These are phyloP conservation scores for Pseudonectria buxi DNA, from an alignment of 2,329 filamentous ascomycete genomes.

Conservation along the genomic window DNA sequence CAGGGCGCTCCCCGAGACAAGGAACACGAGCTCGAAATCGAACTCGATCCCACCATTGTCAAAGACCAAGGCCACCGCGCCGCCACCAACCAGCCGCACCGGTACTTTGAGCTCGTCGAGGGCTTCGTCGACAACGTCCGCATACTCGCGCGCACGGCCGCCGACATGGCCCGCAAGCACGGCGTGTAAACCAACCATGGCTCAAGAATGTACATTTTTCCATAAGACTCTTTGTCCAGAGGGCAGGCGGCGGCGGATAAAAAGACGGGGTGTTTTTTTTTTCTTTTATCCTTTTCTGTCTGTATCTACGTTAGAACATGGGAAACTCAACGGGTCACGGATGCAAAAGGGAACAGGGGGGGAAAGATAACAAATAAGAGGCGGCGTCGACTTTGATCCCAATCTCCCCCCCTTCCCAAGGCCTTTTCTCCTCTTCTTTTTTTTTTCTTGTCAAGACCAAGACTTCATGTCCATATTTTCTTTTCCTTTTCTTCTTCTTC, in stretches of 20 bases:
- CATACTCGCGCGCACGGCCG: conserved; percentile 44
- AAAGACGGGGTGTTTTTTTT: conserved; percentile 1
- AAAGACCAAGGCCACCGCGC: conserved; percentile 58
- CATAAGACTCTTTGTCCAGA: too few relatives aligned
- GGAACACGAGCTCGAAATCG: conserved; percentile 76
- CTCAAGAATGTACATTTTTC: too few relatives aligned
- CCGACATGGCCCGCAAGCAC: conserved; percentile 19
- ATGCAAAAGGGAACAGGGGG: background rate
- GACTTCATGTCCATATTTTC: background rate
- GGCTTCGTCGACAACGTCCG: conserved; percentile 70
- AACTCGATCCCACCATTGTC: conserved; percentile 58
- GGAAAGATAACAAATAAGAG: too few relatives aligned
- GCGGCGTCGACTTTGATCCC: too few relatives aligned
- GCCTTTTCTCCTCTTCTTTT: conserved; percentile 1
- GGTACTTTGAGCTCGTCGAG: conserved; percentile 61
- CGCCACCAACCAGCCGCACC: conserved; percentile 44
- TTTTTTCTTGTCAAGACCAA: background rate
- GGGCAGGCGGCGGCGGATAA: too few relatives aligned
- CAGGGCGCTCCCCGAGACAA: conserved; percentile 46
- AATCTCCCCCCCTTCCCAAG: too few relatives aligned
- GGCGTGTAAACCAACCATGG: too few relatives aligned
- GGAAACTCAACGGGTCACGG: background rate
- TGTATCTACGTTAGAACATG: too few relatives aligned
- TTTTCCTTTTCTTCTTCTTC: background rate
- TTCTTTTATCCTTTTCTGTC: background rate